phyloP scores from a whole-genome alignment of 1,139 yeast species.

The Cylindricascospora bacillispora region DNA sequence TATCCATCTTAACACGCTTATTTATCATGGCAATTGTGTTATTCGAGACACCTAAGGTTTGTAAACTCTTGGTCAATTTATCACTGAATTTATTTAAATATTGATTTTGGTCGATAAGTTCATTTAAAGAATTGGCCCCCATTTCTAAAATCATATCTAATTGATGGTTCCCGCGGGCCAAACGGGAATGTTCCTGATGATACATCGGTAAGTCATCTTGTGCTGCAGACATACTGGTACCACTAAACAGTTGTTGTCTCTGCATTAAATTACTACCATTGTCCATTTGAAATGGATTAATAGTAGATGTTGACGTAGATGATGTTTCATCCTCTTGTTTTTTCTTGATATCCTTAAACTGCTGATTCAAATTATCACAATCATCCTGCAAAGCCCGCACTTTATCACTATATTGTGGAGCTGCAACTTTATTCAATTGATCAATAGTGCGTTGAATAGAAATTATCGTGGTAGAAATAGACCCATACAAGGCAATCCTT shows the following conservation, averaged over 20 bases:
- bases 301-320: conserved; percentile 19
- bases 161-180: conserved; percentile 65
- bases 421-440: conserved; percentile 53
- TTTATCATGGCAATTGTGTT: conserved; percentile 76
- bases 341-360: conserved; percentile 50
- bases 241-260: conserved; percentile 3
- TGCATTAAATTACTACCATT: conserved; percentile 10
- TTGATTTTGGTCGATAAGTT: conserved; percentile 74
- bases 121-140: conserved; percentile 80
- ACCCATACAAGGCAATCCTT: conserved; percentile 60
- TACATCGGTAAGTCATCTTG: conserved; percentile 31
- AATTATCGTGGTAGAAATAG: conserved; percentile 71
- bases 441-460: conserved; percentile 63
- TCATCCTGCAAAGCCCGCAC: conserved; percentile 51
- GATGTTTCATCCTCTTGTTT: conserved; percentile 48
- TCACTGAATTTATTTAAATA: conserved; percentile 51
- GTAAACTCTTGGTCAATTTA: conserved; percentile 54
- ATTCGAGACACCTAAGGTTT: conserved; percentile 76
- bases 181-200: conserved; percentile 54
- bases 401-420: conserved; percentile 51
- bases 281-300: conserved; percentile 8
- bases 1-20: conserved; percentile 78
- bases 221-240: not conserved
- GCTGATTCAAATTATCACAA: conserved; percentile 39
- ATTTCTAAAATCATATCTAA: conserved; percentile 81